These are phyloP conservation scores for Malassezia dermatis DNA, from an alignment of 1,284 basidiomycete species.

Conservation along the genomic window DNA sequence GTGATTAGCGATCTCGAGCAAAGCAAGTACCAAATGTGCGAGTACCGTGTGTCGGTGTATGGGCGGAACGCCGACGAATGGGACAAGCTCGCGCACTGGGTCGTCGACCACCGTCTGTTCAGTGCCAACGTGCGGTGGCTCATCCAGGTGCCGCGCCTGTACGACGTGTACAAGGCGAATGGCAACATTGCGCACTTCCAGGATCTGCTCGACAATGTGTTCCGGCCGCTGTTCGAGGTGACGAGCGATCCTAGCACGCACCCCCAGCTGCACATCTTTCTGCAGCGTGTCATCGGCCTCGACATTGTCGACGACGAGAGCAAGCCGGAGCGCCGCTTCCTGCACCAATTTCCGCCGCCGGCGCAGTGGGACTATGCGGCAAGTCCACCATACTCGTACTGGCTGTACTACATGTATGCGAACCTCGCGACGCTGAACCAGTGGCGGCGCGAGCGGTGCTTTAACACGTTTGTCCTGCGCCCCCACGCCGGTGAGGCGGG, in stretches of 20 bases:
- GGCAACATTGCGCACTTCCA: conserved; percentile 78
- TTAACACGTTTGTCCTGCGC: conserved; percentile 88
- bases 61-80: conserved; percentile 68
- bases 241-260: conserved; percentile 80
- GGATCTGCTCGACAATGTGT: conserved; percentile 76
- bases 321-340: conserved; percentile 78
- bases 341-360: conserved; percentile 92
- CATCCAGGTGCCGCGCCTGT: conserved; percentile 87
- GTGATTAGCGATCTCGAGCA: conserved; percentile 91
- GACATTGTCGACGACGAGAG: conserved; percentile 97
- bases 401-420: conserved; percentile 89
- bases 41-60: conserved; percentile 95
- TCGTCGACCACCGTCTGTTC: conserved; percentile 80
- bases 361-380: conserved; percentile 77
- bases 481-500: conserved; percentile 97
- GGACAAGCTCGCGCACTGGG: conserved; percentile 97
- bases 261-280: conserved; percentile 86
- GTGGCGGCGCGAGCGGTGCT: conserved; percentile 74
- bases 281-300: conserved; percentile 90
- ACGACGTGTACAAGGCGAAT: conserved; percentile 88
- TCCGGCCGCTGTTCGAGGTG: conserved; percentile 87
- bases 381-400: conserved; percentile 89
- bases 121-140: conserved; percentile 98
- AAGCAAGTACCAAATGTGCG: conserved; percentile 82
- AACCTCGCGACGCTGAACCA: conserved; percentile 90